A percentile compares a stretch with the other conserved stretches of the same genome.
These are phyloP conservation scores for Periconia digitata DNA, from an alignment of 2,329 filamentous ascomycete genomes.

Conservation along the genomic window DNA sequence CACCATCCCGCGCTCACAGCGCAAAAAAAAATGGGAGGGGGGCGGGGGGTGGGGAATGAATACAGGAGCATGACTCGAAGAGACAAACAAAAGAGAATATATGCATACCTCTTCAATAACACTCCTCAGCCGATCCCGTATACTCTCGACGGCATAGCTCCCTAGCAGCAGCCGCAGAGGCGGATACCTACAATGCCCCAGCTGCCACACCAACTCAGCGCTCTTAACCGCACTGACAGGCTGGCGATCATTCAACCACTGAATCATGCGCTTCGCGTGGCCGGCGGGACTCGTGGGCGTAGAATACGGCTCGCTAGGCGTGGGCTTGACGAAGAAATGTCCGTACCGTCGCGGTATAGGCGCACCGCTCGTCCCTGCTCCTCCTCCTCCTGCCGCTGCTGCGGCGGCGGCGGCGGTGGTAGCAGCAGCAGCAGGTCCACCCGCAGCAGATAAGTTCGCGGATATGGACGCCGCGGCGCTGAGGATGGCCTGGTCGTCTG, in stretches of 20 bases:
- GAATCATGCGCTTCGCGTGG: conserved; percentile 87
- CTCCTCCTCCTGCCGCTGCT: background rate
- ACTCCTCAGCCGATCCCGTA: conserved; percentile 82
- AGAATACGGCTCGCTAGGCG: conserved; percentile 75
- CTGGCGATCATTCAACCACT: conserved; percentile 91
- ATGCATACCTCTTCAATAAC: conserved; percentile 81
- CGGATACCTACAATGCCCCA: conserved; percentile 93
- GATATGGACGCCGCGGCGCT: conserved; percentile 18
- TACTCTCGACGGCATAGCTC: conserved; percentile 94
- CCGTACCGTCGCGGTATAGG: conserved; percentile 74
- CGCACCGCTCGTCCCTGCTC: conserved; percentile 16
- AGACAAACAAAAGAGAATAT: background rate
- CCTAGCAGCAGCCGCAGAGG: conserved; percentile 84
- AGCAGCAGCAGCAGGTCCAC: conserved; percentile 13
- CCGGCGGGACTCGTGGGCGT: conserved; percentile 77
- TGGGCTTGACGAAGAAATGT: conserved; percentile 86
- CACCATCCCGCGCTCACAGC: background rate
- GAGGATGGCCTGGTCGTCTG: conserved; percentile 47
- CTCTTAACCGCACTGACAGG: conserved; percentile 92
- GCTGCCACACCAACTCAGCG: conserved; percentile 88
- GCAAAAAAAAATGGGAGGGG: too few species aligned
- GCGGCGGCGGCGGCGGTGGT: conserved; percentile 16
- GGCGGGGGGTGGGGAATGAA: too few species aligned
- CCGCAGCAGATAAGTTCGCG: conserved; percentile 49
- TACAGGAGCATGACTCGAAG: background rate